phyloP scores from a whole-genome alignment of 73 alveolate genomes.

The Effrenium voratum region DNA sequence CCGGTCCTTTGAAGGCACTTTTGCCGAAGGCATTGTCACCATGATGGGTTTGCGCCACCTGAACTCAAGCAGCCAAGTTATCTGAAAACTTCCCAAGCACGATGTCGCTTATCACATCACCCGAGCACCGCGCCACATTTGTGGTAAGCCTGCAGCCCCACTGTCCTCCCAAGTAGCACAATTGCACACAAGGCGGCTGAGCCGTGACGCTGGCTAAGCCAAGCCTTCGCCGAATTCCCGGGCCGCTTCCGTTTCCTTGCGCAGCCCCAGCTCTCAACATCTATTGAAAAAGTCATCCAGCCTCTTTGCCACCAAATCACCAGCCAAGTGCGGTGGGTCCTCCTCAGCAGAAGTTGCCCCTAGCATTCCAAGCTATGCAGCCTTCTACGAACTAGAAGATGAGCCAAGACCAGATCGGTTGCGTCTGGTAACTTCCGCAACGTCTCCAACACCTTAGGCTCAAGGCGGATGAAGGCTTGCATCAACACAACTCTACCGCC shows the following conservation, averaged over 20 bases:
- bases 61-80: neutral
- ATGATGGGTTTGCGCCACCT: conserved; percentile 90
- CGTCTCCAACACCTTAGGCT: conserved; percentile 55
- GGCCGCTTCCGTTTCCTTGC: conserved; percentile 39
- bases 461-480: neutral
- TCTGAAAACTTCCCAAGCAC: too few species aligned
- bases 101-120: too few species aligned
- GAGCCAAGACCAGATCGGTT: too few species aligned
- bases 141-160: too few species aligned
- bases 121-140: too few species aligned
- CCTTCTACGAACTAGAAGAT: too few species aligned
- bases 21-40: too few species aligned
- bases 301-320: neutral
- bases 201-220: too few species aligned
- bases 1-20: conserved; percentile 48
- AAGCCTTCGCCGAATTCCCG: neutral
- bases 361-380: too few species aligned
- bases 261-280: neutral
- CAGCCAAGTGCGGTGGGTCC: conserved; percentile 64
- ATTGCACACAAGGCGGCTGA: too few species aligned
- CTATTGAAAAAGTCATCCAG: neutral
- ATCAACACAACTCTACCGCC: neutral
- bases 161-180: too few species aligned
- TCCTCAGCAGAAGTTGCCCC: neutral
- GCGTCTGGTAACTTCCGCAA: conserved; percentile 82